Percentiles rank a stretch among this genome's conserved stretches.
Conservation (phyloP, 2,329 filamentous ascomycete species). For the Monilinia polystroma region DNA sequence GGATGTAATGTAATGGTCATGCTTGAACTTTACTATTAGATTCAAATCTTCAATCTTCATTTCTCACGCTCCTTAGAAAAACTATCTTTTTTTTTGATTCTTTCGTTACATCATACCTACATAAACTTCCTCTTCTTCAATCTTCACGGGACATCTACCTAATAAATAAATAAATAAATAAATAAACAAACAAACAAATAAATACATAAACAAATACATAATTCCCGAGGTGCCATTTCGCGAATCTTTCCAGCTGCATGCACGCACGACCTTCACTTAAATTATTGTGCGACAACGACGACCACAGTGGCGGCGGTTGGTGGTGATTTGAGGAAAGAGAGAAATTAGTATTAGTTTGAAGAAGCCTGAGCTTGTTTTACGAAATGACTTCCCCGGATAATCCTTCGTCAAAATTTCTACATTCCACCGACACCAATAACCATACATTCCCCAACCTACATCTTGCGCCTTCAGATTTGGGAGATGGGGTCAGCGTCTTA, state of each 20-base stretch:
- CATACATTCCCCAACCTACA: conserved; percentile 31
- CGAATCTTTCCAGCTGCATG: conserved; percentile 3
- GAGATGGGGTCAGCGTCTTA: conserved; percentile 49
- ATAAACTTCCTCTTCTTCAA: background rate
- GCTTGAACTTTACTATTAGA: conserved; percentile 18
- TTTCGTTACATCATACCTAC: conserved; percentile 2
- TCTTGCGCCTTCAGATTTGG: conserved; percentile 36
- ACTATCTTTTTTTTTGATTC: background rate
- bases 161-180: too few relatives aligned
- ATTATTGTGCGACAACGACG: background rate
- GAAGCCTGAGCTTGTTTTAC: background rate
- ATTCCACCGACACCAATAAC: conserved; percentile 28
- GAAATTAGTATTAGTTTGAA: background rate
- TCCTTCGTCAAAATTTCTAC: conserved; percentile 23
- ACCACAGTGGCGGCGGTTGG: background rate
- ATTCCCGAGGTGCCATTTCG: background rate
- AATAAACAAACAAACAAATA: too few relatives aligned
- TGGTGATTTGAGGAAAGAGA: conserved; percentile 8
- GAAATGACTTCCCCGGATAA: conserved; percentile 34
- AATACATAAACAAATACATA: background rate
- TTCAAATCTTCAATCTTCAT: background rate
- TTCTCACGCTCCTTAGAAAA: conserved; percentile 22
- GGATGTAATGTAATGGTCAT: conserved; percentile 7
- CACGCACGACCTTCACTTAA: background rate
- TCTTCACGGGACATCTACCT: background rate